Evolutionary conservation across 2,329 filamentous ascomycete species (phyloP).

Genomic region (Didymosphaeria variabile): DNA sequence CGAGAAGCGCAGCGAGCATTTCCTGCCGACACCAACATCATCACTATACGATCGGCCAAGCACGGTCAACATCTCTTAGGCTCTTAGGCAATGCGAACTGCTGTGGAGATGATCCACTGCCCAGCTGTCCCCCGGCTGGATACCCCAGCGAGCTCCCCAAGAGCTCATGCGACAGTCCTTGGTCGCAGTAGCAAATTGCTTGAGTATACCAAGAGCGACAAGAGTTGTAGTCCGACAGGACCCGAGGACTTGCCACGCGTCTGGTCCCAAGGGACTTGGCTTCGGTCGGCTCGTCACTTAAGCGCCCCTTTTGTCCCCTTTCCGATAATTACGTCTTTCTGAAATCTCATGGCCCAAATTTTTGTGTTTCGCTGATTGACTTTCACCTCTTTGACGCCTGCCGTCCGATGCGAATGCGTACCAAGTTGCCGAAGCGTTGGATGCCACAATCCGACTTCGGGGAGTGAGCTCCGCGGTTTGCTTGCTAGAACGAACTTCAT

Average conservation of each 20-base stretch:
- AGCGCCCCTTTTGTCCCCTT: not conserved
- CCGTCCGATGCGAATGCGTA: not conserved
- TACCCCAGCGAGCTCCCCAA: slow-evolving; percentile 20
- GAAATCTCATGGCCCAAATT: not conserved
- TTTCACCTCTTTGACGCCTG: not conserved
- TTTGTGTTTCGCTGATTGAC: not conserved
- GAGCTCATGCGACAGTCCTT: slow-evolving; percentile 23
- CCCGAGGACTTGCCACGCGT: slow-evolving; percentile 1
- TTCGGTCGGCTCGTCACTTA: not conserved
- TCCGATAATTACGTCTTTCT: not conserved
- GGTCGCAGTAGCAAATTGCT: slow-evolving; percentile 18
- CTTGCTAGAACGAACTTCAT: too few species aligned
- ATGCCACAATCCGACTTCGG: too few species aligned
- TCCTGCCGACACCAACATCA: not conserved
- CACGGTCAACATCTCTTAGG: slow-evolving; percentile 19
- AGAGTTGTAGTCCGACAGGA: slow-evolving; percentile 3
- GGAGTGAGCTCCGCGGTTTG: too few species aligned
- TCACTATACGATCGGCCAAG: not conserved
- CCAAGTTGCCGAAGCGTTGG: too few species aligned
- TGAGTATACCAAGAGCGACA: slow-evolving; percentile 8
- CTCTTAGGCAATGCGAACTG: slow-evolving; percentile 18
- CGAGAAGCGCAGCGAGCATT: not conserved
- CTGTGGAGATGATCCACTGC: slow-evolving; percentile 27
- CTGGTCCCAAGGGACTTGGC: not conserved
- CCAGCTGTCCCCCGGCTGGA: slow-evolving; percentile 22